Conservation (phyloP, 1,284 basidiomycete genomes). For the Mycena citricolor region DNA sequence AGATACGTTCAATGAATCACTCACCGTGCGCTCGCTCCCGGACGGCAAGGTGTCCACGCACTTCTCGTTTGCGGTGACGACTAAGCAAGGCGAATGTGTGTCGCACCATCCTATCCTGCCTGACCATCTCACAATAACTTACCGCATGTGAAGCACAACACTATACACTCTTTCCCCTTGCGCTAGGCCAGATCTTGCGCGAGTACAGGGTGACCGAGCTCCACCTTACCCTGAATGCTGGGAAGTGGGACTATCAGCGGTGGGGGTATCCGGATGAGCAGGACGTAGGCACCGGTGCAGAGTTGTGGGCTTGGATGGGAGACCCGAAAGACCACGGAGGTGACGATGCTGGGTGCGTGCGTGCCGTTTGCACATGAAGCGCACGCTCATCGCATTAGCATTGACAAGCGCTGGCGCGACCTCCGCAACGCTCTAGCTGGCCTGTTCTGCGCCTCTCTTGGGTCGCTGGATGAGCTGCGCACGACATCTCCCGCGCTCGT, state of each 20-base stretch:
- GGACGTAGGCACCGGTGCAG: slow-evolving; percentile 82
- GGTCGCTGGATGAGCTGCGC: slow-evolving; percentile 68
- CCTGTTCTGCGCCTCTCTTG: slow-evolving; percentile 91
- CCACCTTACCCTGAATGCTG: slow-evolving; percentile 85
- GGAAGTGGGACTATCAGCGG: slow-evolving; percentile 86
- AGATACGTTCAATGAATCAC: slow-evolving; percentile 67
- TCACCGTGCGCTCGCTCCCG: slow-evolving; percentile 71
- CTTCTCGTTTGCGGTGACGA: slow-evolving; percentile 86
- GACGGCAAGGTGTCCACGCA: slow-evolving; percentile 84
- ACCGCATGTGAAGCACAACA: slow-evolving; percentile 58
- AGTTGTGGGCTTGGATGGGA: slow-evolving; percentile 88
- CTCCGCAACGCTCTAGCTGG: slow-evolving; percentile 89
- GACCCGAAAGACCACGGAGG: no score
- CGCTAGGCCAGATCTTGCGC: slow-evolving; percentile 82
- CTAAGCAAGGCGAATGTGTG: slow-evolving; percentile 60
- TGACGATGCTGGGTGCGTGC: no score
- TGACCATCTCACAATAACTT: not conserved
- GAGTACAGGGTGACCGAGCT: slow-evolving; percentile 85
- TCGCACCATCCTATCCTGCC: slow-evolving; percentile 9
- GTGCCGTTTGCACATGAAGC: no score
- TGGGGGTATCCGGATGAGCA: slow-evolving; percentile 82
- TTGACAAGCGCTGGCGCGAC: slow-evolving; percentile 80
- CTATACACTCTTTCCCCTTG: slow-evolving; percentile 82
- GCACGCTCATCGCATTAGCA: slow-evolving; percentile 36
- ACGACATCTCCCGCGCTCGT: slow-evolving; percentile 64